These are phyloP conservation scores for Chrysopogon serrulatus DNA, from an alignment of 176 grass and related monocot genomes.

Conservation along the genomic window DNA sequence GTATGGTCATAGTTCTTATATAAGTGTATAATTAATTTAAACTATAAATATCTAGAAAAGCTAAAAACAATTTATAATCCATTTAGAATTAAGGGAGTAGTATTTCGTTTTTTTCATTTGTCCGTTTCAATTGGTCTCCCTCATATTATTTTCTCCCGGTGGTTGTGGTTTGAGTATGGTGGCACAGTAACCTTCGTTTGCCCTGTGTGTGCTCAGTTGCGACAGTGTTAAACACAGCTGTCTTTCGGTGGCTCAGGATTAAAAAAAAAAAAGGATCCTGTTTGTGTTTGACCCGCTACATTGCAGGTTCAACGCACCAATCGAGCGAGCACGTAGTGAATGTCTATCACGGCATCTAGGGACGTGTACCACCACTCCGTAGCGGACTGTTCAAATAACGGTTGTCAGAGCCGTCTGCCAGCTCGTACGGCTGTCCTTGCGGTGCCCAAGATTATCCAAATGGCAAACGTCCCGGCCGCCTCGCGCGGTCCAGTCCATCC, in stretches of 20 bases:
- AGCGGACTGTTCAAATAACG: too few relatives aligned
- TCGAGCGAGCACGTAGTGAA: not conserved
- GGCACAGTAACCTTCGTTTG: not conserved
- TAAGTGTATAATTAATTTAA: too few relatives aligned
- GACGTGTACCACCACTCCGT: too few relatives aligned
- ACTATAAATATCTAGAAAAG: too few relatives aligned
- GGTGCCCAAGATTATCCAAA: not conserved
- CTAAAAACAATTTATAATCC: too few relatives aligned
- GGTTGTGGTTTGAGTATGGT: not conserved
- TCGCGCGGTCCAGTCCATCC: not conserved
- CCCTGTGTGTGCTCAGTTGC: not conserved
- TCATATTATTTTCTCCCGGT: not conserved
- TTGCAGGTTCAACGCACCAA: slow-evolving; percentile 6
- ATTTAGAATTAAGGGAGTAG: too few relatives aligned
- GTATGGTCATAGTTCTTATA: too few relatives aligned
- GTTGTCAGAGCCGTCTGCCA: not conserved
- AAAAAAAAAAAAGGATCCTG: not conserved
- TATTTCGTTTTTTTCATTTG: too few relatives aligned
- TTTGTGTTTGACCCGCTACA: slow-evolving; percentile 1
- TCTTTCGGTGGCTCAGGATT: not conserved
- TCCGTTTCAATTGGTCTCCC: too few relatives aligned
- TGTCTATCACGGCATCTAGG: not conserved
- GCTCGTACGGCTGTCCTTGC: not conserved
- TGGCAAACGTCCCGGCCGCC: not conserved
- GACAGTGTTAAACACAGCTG: not conserved